A percentile compares a stretch with the other conserved stretches of the same genome.
phyloP scores from a whole-genome alignment of 805 yeast species.

The Metschnikowia anglica region DNA sequence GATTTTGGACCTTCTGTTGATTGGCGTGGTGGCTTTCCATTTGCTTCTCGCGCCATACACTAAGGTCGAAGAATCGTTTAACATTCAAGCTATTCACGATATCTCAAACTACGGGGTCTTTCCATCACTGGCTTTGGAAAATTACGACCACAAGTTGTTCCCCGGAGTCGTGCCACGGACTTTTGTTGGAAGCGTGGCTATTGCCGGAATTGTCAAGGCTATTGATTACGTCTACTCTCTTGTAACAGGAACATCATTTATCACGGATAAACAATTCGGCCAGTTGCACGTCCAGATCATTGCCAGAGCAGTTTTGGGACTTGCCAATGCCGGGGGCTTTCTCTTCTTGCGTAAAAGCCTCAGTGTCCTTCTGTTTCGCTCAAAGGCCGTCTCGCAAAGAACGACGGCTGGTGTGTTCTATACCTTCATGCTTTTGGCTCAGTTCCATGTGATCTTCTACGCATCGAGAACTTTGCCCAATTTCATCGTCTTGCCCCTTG shows the following conservation, averaged over 20 bases:
- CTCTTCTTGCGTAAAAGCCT: constrained; percentile 47
- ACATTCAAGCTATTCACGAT: constrained; percentile 86
- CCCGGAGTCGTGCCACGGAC: constrained; percentile 92
- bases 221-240: constrained; percentile 16
- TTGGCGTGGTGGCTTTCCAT: constrained; percentile 50
- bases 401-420: constrained; percentile 54
- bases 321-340: constrained; percentile 56
- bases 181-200: constrained; percentile 64
- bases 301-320: constrained; percentile 61
- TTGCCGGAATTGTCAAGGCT: constrained; percentile 50
- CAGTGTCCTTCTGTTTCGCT: constrained; percentile 20
- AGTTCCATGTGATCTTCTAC: constrained; percentile 80
- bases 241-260: constrained; percentile 15
- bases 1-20: constrained; percentile 27
- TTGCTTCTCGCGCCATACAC: constrained; percentile 71
- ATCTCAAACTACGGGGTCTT: constrained; percentile 60
- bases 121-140: constrained; percentile 31
- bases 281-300: constrained; percentile 53
- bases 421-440: constrained; percentile 55
- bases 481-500: constrained; percentile 75
- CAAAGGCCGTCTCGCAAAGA: too few relatives aligned
- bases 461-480: constrained; percentile 89
- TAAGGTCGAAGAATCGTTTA: constrained; percentile 93
- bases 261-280: constrained; percentile 8
- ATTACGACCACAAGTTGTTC: constrained; percentile 72